Conservation (phyloP, 73 alveolate species). For the Uronychia binucleata region DNA sequence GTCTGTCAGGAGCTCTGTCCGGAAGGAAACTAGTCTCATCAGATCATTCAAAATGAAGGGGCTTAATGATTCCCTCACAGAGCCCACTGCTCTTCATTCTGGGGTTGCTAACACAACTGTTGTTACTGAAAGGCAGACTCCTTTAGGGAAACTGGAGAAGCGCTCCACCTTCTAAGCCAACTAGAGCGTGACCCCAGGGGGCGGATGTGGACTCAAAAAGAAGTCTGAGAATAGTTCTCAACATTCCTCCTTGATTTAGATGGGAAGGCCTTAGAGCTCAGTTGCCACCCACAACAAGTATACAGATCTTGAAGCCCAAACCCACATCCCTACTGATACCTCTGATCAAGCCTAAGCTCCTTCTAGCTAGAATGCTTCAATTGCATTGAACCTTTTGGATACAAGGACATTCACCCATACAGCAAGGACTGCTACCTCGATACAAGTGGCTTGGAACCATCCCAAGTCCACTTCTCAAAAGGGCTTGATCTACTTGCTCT, state of each 20-base stretch:
- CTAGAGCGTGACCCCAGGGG: not conserved
- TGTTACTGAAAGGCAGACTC: not conserved
- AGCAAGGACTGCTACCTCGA: conserved; percentile 57
- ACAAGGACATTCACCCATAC: conserved; percentile 40
- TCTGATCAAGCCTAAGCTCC: not conserved
- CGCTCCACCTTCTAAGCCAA: not conserved
- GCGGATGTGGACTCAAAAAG: not conserved
- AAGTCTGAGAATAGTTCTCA: not conserved
- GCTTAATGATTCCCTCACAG: not conserved
- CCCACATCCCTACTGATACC: not conserved
- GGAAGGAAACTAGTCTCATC: not conserved
- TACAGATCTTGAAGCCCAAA: not conserved
- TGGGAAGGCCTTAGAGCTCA: not conserved
- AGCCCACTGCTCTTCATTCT: not conserved
- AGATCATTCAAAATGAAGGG: not conserved
- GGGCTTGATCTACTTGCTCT: conserved; percentile 34
- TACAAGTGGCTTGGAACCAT: conserved; percentile 68
- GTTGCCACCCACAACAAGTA: not conserved
- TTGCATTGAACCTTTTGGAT: not conserved
- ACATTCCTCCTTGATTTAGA: not conserved
- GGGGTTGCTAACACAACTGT: not conserved
- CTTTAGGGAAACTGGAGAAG: not conserved
- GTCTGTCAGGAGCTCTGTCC: not conserved
- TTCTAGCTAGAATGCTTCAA: not conserved
- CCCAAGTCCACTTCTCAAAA: conserved; percentile 1